Evolutionary conservation across 805 yeast species (phyloP).

Genomic region (Candida sithepensis): DNA sequence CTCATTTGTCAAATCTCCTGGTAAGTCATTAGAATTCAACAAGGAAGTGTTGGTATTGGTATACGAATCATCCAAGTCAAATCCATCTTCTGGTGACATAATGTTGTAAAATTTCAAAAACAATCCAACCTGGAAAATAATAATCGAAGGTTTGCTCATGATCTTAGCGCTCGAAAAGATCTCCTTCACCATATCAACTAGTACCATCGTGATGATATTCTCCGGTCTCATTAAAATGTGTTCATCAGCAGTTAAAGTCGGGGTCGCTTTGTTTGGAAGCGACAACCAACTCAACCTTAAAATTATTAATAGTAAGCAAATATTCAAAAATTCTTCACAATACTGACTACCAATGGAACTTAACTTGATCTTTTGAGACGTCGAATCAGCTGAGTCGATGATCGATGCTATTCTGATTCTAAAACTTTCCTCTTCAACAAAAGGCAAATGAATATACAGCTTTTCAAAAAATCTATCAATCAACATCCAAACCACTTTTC

Average conservation of each 20-base stretch:
- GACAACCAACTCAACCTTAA: constrained; percentile 56
- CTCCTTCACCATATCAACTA: constrained; percentile 44
- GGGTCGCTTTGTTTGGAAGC: constrained; percentile 38
- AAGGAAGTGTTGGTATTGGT: constrained; percentile 25
- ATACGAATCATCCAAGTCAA: constrained; percentile 39
- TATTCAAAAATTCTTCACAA: constrained; percentile 42
- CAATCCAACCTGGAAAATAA: constrained; percentile 56
- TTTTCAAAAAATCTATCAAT: constrained; percentile 56
- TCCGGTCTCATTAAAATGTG: constrained; percentile 35
- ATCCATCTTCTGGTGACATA: constrained; percentile 56
- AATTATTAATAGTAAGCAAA: constrained; percentile 51
- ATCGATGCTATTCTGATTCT: constrained; percentile 40
- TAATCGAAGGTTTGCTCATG: constrained; percentile 42
- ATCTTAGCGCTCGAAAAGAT: constrained; percentile 40
- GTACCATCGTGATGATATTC: constrained; percentile 37
- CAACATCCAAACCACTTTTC: constrained; percentile 51
- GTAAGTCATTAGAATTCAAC: constrained; percentile 31
- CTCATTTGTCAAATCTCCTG: constrained; percentile 33
- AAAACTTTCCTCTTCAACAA: constrained; percentile 55
- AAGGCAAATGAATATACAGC: constrained; percentile 64
- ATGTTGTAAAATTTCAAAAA: constrained; percentile 53
- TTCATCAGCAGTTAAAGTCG: constrained; percentile 30
- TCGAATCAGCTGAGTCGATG: constrained; percentile 39
- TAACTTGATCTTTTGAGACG: constrained; percentile 28
- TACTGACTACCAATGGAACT: constrained; percentile 31